Percentiles rank a stretch among this genome's conserved stretches.
Evolutionary conservation across 2,329 filamentous ascomycete genomes (phyloP).

Genomic region (Sporothrix pseudoabietina): DNA sequence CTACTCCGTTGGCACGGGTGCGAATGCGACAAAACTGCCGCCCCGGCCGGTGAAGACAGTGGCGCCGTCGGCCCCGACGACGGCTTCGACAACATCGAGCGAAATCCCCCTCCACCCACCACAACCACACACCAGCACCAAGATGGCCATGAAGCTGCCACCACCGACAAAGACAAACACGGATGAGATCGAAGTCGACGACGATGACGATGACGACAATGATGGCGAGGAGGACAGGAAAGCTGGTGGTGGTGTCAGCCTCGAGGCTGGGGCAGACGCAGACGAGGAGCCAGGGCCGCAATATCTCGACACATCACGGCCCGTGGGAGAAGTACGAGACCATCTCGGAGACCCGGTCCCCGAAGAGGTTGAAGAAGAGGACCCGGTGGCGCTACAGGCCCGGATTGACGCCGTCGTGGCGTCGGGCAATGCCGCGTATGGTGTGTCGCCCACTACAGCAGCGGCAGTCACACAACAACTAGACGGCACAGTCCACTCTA

Average conservation of each 20-base stretch:
- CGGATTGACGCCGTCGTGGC: constrained; percentile 39
- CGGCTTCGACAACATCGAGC: constrained; percentile 31
- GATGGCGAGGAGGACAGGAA: constrained; percentile 17
- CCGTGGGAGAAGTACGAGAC: constrained; percentile 36
- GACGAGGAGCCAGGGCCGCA: constrained; percentile 38
- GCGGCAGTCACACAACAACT: constrained; percentile 27
- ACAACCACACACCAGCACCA: neutral
- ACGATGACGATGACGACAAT: constrained; percentile 41
- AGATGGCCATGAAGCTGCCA: constrained; percentile 9
- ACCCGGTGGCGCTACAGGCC: constrained; percentile 33
- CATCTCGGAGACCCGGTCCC: neutral
- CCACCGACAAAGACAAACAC: constrained; percentile 39
- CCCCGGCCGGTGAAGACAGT: neutral
- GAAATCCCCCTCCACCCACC: constrained; percentile 34
- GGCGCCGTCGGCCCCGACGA: neutral
- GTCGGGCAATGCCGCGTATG: constrained; percentile 31
- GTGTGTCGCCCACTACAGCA: neutral
- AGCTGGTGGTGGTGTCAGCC: neutral
- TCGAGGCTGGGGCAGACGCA: neutral
- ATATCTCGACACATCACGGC: constrained; percentile 42
- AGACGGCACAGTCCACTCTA: constrained; percentile 32
- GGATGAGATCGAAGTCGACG: constrained; percentile 51
- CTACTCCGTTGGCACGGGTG: neutral
- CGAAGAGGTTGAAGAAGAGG: constrained; percentile 31
- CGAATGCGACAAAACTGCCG: constrained; percentile 9